Percentiles rank a stretch among this genome's conserved stretches.
Evolutionary conservation across 1,284 basidiomycete species (phyloP).

Genomic region (Ustilago hordei): DNA sequence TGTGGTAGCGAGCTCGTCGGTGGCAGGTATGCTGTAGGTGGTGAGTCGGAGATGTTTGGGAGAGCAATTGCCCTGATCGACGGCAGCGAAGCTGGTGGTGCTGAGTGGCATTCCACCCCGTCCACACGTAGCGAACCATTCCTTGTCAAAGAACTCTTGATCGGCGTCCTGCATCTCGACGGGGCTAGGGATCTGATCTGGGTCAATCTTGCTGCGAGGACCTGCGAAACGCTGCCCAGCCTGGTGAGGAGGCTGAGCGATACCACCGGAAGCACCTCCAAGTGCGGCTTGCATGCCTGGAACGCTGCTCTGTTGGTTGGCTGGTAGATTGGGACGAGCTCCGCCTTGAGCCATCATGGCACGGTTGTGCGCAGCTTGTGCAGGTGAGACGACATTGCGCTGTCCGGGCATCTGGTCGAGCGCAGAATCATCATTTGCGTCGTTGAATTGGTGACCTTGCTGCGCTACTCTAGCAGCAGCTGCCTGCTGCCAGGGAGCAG

Average conservation of each 20-base stretch:
- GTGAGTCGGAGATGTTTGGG: slow-evolving; percentile 78
- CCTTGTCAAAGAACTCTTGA: slow-evolving; percentile 82
- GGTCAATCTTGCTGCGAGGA: slow-evolving; percentile 83
- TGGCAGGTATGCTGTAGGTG: slow-evolving; percentile 81
- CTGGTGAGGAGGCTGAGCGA: slow-evolving; percentile 70
- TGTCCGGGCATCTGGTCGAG: slow-evolving; percentile 68
- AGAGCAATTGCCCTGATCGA: slow-evolving; percentile 88
- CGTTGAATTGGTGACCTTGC: slow-evolving; percentile 42
- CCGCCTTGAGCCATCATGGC: slow-evolving; percentile 48
- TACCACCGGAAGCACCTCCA: slow-evolving; percentile 29
- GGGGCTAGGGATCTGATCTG: slow-evolving; percentile 90
- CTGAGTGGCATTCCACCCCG: slow-evolving; percentile 79
- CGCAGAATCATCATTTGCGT: slow-evolving; percentile 50
- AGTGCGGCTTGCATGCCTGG: slow-evolving; percentile 46
- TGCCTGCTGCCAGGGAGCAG: slow-evolving; percentile 64
- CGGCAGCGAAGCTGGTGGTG: slow-evolving; percentile 85
- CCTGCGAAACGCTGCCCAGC: slow-evolving; percentile 73
- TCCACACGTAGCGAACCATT: slow-evolving; percentile 81
- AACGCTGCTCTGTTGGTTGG: slow-evolving; percentile 41
- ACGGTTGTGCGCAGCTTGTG: slow-evolving; percentile 63
- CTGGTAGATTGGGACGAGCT: slow-evolving; percentile 30
- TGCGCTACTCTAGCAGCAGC: slow-evolving; percentile 61
- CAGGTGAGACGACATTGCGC: slow-evolving; percentile 60
- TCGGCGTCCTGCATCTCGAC: slow-evolving; percentile 86
- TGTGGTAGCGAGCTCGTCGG: slow-evolving; percentile 82